A percentile compares a stretch with the other conserved stretches of the same genome.
Evolutionary conservation across 331 rosid species (phyloP).

Genomic region (Acacia concinna): DNA sequence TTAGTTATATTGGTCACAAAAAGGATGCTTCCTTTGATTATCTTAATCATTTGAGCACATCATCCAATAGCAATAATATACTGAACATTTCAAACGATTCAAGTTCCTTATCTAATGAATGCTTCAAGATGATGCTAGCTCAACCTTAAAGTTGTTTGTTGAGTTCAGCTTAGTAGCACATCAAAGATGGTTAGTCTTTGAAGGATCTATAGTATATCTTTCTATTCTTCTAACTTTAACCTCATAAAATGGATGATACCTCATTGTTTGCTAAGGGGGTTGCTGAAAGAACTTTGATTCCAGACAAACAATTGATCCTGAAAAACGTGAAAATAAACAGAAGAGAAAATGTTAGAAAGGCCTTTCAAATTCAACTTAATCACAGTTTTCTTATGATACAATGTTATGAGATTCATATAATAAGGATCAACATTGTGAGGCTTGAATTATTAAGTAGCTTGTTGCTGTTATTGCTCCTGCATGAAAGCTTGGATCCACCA

Average conservation of each 20-base stretch:
- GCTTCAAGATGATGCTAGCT: slow-evolving; percentile 22
- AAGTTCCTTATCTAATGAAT: slow-evolving; percentile 25
- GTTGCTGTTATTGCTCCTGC: neutral
- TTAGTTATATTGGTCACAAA: too few relatives aligned
- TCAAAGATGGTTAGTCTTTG: neutral
- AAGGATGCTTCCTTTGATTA: slow-evolving; percentile 15
- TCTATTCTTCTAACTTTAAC: neutral
- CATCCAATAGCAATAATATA: neutral
- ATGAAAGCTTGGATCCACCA: neutral
- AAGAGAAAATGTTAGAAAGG: neutral
- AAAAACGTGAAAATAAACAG: neutral
- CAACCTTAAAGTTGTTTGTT: slow-evolving; percentile 26
- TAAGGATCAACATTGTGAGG: neutral
- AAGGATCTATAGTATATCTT: neutral
- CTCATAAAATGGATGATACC: neutral
- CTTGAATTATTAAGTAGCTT: neutral
- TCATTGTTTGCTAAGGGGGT: neutral
- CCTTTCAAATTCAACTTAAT: neutral
- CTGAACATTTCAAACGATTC: slow-evolving; percentile 16
- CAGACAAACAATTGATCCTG: neutral
- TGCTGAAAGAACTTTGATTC: neutral
- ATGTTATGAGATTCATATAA: slow-evolving; percentile 4
- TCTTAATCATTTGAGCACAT: slow-evolving; percentile 17
- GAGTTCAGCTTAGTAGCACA: slow-evolving; percentile 21
- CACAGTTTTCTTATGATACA: neutral